Evolutionary conservation across 2,329 filamentous ascomycete genomes (phyloP).

Genomic region (Paraphoma chrysanthemicola): DNA sequence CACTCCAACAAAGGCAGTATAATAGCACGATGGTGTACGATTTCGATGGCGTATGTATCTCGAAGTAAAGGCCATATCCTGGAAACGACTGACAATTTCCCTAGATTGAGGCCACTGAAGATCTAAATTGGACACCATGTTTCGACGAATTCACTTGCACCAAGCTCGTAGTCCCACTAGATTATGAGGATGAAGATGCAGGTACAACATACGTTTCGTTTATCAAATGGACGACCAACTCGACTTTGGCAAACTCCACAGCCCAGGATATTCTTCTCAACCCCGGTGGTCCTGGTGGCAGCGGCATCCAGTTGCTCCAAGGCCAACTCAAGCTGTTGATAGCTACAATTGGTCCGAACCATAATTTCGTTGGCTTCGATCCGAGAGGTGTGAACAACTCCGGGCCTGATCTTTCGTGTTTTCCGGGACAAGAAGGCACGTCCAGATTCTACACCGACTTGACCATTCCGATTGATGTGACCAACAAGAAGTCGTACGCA

Average conservation of each 20-base stretch:
- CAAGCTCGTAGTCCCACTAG: conserved; percentile 56
- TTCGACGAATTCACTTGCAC: conserved; percentile 57
- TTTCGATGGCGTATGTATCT: neutral
- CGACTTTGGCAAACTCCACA: conserved; percentile 47
- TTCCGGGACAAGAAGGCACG: conserved; percentile 24
- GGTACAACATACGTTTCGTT: conserved; percentile 53
- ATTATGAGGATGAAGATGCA: conserved; percentile 24
- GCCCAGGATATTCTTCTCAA: conserved; percentile 56
- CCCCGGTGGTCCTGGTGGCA: conserved; percentile 55
- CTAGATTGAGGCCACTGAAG: neutral
- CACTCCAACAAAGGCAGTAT: neutral
- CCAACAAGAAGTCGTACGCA: conserved; percentile 1
- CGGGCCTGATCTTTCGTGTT: conserved; percentile 41
- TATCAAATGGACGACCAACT: conserved; percentile 50
- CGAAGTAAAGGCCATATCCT: neutral
- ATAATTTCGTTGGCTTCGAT: conserved; percentile 53
- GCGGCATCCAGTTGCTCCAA: conserved; percentile 47
- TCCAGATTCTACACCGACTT: conserved; percentile 4
- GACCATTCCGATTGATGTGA: conserved; percentile 1
- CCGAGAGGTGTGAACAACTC: conserved; percentile 51
- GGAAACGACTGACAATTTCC: neutral
- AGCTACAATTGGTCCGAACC: conserved; percentile 28
- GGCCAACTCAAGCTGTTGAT: neutral
- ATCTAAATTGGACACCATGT: conserved; percentile 38
- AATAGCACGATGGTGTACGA: neutral